Evolutionary conservation across 2,329 filamentous ascomycete genomes (phyloP).

Genomic region (Beauveria scarabaeidicola): DNA sequence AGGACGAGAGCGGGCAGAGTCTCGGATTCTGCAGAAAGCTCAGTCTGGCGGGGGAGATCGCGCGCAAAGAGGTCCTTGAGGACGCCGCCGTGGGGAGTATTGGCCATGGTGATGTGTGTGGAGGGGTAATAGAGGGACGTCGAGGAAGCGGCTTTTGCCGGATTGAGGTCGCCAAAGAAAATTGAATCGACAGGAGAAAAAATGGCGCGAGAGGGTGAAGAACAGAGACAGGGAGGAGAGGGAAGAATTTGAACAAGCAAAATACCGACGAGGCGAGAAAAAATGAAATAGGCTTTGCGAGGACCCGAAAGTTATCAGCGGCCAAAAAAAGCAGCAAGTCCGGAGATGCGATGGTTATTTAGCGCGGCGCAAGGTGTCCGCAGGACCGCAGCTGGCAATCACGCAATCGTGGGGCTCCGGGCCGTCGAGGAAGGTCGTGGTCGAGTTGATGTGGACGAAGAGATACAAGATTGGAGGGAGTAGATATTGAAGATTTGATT

Average conservation of each 20-base stretch:
- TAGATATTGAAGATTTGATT: not conserved
- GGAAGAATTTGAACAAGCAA: not conserved
- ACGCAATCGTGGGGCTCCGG: slow-evolving; percentile 25
- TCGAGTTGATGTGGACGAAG: not conserved
- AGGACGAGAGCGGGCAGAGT: slow-evolving; percentile 75
- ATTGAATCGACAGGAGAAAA: not conserved
- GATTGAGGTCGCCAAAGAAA: not conserved
- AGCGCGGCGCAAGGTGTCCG: slow-evolving; percentile 1
- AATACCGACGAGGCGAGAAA: slow-evolving; percentile 3
- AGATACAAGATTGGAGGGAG: not conserved
- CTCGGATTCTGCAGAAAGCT: slow-evolving; percentile 80
- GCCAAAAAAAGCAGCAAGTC: slow-evolving; percentile 10
- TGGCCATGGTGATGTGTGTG: slow-evolving; percentile 45
- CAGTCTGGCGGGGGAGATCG: slow-evolving; percentile 72
- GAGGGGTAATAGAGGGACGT: slow-evolving; percentile 3
- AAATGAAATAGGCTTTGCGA: slow-evolving; percentile 8
- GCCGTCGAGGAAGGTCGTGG: slow-evolving; percentile 13
- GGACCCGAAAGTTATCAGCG: slow-evolving; percentile 9
- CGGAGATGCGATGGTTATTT: slow-evolving; percentile 9
- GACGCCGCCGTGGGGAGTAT: slow-evolving; percentile 77
- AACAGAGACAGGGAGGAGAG: not conserved
- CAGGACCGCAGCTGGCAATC: slow-evolving; percentile 13
- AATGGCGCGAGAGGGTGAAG: slow-evolving; percentile 10
- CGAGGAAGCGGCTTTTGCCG: not conserved
- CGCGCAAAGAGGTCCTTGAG: slow-evolving; percentile 96